Evolutionary conservation across 2,329 filamentous ascomycete genomes (phyloP), one percentile per base, ranked within the genome.

Genomic region (Paecilomyces variotii): DNA sequence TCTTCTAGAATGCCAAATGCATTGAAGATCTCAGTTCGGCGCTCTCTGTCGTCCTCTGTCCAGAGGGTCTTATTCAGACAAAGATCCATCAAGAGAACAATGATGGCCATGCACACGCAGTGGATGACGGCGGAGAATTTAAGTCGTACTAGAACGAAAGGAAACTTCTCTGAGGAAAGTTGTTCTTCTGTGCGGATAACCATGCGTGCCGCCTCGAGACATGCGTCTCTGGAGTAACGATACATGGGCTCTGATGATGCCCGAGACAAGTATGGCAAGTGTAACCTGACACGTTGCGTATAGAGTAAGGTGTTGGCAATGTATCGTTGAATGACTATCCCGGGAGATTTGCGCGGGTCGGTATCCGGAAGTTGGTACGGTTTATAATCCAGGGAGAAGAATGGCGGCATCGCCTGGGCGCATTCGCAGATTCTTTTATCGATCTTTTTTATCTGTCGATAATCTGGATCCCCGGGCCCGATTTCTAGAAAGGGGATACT

Each of bases 31-130:
- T 76, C 73, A 4, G 57, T 59, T 56, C 65, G 63, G 19, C 67
- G 60, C 51, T 66, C 66, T 32, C 64, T 64, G 12, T 69, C 66
- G 9, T 72, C 62, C 7, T 69, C 62, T 7, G 68, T 64, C 30
- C 30, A 32, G 0, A 32, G 30, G 1, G 62, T 62, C 19, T 64
- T 67, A 39, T 71, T 67, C 49, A 72, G 67, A 53, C 72, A 75
- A 24, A 72, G 65, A 39, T 76, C 74, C 64, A 77, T 71, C 5
- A 76, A 63, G 1, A 76, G 65, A 1, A 75, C 71, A 12, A 74
- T 69, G 7, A 68, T 71, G 1, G 73, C 72, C 60, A 77, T 70
- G 58, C 74, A 76, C 0, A 76, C 62, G 45, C 70, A 69, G 27
- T 72, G 64, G 10, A 75, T 50, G 19, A 67, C 63, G 35, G 69